These are phyloP conservation scores for Leccinum subtestaceum DNA, from an alignment of 768 basidiomycete species.

Conservation along the genomic window DNA sequence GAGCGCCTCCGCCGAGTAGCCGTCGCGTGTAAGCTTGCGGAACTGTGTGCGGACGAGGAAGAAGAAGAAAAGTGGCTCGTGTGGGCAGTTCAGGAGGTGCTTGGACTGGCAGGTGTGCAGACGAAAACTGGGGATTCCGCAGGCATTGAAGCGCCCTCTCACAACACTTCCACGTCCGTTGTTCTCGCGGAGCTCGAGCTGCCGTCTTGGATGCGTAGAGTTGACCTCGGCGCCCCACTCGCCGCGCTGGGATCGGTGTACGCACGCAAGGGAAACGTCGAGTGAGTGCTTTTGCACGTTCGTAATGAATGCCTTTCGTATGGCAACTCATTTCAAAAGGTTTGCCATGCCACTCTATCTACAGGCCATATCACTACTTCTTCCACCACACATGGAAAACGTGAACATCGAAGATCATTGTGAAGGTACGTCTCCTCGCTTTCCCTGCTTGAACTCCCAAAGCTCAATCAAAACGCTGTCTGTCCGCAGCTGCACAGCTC, in stretches of 20 bases:
- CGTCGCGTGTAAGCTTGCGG: conserved; percentile 45
- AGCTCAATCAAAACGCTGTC: not conserved
- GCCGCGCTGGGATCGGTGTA: conserved; percentile 67
- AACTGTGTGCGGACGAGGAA: conserved; percentile 33
- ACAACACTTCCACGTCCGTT: conserved; percentile 10
- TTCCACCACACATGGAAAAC: conserved; percentile 38
- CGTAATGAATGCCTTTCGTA: not conserved
- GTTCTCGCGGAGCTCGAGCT: conserved; percentile 52
- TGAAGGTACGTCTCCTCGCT: conserved; percentile 42
- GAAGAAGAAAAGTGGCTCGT: conserved; percentile 45
- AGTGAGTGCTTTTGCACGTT: conserved; percentile 23
- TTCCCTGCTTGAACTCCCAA: not conserved
- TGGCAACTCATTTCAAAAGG: conserved; percentile 31
- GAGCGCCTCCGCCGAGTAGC: conserved; percentile 46
- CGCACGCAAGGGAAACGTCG: conserved; percentile 49
- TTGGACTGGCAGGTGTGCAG: conserved; percentile 27
- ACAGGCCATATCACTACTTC: conserved; percentile 59
- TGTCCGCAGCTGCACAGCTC: conserved; percentile 40
- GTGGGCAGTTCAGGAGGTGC: conserved; percentile 43
- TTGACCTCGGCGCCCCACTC: conserved; percentile 65
- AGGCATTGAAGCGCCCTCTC: not conserved
- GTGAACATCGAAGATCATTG: conserved; percentile 50
- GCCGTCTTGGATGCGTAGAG: conserved; percentile 57
- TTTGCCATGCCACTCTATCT: conserved; percentile 65
- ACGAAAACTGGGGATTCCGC: not conserved